Percentiles rank a stretch among this genome's conserved stretches.
Conservation (phyloP, 1,139 yeast species). For the Yamadazyma taylorii region DNA sequence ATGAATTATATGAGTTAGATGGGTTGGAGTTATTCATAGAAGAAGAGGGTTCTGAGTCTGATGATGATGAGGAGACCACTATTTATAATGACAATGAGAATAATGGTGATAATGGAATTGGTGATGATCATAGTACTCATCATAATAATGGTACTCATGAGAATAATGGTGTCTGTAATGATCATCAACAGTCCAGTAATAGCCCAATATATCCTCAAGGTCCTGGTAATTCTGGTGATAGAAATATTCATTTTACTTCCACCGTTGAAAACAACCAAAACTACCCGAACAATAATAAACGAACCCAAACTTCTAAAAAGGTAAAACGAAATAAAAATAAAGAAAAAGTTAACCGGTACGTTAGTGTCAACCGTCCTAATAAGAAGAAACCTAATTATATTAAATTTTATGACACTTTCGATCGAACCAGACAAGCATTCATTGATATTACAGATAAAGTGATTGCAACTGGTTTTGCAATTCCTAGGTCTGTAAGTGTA, state of each 20-base stretch:
- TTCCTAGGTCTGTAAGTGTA: slow-evolving; percentile 52
- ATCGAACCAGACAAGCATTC: slow-evolving; percentile 37
- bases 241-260: no score
- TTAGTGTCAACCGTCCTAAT: slow-evolving; percentile 5
- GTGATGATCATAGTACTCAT: slow-evolving; percentile 9
- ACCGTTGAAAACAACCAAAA: no score
- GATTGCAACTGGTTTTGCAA: slow-evolving; percentile 62
- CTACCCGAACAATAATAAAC: no score
- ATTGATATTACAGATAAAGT: slow-evolving; percentile 52
- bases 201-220: no score
- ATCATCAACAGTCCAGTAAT: no score
- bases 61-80: slow-evolving; percentile 13
- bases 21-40: slow-evolving; percentile 44
- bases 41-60: slow-evolving; percentile 25
- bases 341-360: slow-evolving; percentile 7
- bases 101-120: slow-evolving; percentile 6
- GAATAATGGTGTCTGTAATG: no score
- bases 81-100: no score
- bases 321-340: slow-evolving; percentile 1
- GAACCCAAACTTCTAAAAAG: not conserved
- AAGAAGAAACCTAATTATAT: slow-evolving; percentile 4
- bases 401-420: slow-evolving; percentile 17
- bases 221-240: no score
- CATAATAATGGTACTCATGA: slow-evolving; percentile 6
- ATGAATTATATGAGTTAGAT: slow-evolving; percentile 52